Evolutionary conservation across 805 yeast species (phyloP).

Genomic region (Wickerhamomyces pijperi): DNA sequence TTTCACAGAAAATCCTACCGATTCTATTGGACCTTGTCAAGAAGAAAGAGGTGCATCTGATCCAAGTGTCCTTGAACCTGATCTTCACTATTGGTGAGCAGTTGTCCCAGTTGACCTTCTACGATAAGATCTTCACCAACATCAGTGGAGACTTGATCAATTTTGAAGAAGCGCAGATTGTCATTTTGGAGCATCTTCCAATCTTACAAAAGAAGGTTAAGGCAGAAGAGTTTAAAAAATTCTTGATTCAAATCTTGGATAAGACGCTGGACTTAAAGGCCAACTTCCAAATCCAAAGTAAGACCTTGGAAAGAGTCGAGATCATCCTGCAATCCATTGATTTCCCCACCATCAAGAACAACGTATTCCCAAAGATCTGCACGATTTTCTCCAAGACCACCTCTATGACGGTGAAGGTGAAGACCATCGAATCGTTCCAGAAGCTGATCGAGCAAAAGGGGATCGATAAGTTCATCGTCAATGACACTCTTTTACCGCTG

Average conservation of each 20-base stretch:
- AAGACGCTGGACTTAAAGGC: conserved; percentile 19
- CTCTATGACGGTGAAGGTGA: conserved; percentile 64
- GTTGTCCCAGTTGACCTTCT: conserved; percentile 69
- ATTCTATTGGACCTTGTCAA: conserved; percentile 42
- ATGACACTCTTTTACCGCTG: conserved; percentile 75
- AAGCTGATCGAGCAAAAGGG: conserved; percentile 44
- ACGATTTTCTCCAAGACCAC: conserved; percentile 76
- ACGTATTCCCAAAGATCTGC: conserved; percentile 63
- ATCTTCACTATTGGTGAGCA: conserved; percentile 52
- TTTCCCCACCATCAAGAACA: conserved; percentile 60
- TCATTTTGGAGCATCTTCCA: conserved; percentile 36
- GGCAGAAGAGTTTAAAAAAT: conserved; percentile 33
- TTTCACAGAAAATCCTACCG: conserved; percentile 58
- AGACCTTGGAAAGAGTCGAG: conserved; percentile 32
- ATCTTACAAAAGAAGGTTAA: conserved; percentile 34
- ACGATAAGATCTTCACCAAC: conserved; percentile 29
- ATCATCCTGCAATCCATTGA: conserved; percentile 38
- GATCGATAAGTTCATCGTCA: conserved; percentile 59
- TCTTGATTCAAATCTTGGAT: conserved; percentile 33
- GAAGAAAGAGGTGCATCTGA: conserved; percentile 28
- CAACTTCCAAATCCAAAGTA: conserved; percentile 39
- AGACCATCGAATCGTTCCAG: conserved; percentile 51
- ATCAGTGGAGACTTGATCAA: conserved; percentile 22
- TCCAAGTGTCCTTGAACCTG: conserved; percentile 39
- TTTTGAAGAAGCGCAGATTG: conserved; percentile 28